Evolutionary conservation across 139 green algal species (phyloP).

Genomic region (Ettlia oleoabundans): DNA sequence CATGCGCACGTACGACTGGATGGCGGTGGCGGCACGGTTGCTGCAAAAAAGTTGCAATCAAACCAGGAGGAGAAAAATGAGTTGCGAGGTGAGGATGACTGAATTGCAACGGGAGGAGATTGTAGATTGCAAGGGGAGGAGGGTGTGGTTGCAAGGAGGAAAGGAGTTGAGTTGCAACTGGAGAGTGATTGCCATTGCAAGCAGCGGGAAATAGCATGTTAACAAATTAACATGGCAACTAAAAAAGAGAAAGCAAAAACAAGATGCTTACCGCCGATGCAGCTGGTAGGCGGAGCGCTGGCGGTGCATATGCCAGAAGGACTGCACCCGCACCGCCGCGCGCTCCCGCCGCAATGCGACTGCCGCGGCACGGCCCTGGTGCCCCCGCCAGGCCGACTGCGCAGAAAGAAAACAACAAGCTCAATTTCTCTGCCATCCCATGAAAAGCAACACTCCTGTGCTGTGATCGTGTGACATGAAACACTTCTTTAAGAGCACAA

Average conservation of each 20-base stretch:
- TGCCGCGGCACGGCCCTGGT: constrained; percentile 22
- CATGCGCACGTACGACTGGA: constrained; percentile 59
- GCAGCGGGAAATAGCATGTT: no score
- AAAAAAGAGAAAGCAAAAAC: neutral
- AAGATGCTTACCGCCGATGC: constrained; percentile 18
- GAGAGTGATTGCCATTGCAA: no score
- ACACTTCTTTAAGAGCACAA: no score
- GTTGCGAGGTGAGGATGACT: no score
- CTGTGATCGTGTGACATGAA: no score
- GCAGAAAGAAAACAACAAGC: neutral
- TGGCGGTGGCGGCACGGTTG: constrained; percentile 36
- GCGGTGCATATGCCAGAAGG: constrained; percentile 48
- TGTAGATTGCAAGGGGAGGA: no score
- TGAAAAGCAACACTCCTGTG: neutral
- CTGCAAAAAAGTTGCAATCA: neutral
- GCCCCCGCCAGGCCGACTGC: constrained; percentile 54
- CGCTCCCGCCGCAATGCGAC: constrained; percentile 25
- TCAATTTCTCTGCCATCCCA: no score
- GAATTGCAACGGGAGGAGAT: no score
- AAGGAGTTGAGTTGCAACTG: no score
- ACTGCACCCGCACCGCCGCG: constrained; percentile 59
- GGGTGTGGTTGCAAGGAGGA: no score
- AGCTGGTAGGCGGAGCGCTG: constrained; percentile 25
- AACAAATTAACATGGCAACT: no score
- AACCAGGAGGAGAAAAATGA: neutral